Evolutionary conservation across 768 basidiomycete species (phyloP), one percentile per base, ranked within the genome.

Genomic region (Hysterangium stoloniferum): DNA sequence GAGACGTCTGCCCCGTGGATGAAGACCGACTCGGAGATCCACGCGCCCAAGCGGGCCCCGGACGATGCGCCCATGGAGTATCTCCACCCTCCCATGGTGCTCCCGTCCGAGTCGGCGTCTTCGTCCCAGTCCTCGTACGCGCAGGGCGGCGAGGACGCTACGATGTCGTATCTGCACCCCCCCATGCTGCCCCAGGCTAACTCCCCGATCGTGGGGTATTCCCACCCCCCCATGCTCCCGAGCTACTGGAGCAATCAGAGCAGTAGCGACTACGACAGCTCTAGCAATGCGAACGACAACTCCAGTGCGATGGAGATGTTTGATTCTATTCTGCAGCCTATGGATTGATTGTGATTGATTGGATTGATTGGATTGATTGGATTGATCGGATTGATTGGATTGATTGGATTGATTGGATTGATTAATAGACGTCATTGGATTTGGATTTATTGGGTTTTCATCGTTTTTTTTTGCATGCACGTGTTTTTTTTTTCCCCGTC

Each of bases 51-150:
- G 75, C 72, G 84, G 57, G 69, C 77, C 4, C 76, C 78, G 55
- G 75, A 75, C 24, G 68, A 73, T 49, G 80, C 80, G 3, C 77
- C 77, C 25, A 41, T 52, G 38, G 25, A 34, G 27, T 40, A 19
- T 35, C 28, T 81, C 54, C 85, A 87, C 54, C 84, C 85, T 7
- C 81, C 82, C 2, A 82, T 85, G 82, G 70, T 82, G 2, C 77
- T 78, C 0, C 51, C 58, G 29, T 19, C 66, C 4, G 79, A 79
- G 29, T 11, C 45, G 13, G 1, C 13, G 9, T 46, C 43, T 11
- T 29, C 44, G 1, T 87, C 78, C 56, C 68, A 86, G 5, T 84
- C 86, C 50, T 76, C 77, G 27, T 78, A 79, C 7, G 62, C 79
- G 72, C 66, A 75, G 42, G 67, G 75, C n/a, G 72, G 73, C 20